Evolutionary conservation across 148 eudicot species (phyloP).

Genomic region (Silene conica): DNA sequence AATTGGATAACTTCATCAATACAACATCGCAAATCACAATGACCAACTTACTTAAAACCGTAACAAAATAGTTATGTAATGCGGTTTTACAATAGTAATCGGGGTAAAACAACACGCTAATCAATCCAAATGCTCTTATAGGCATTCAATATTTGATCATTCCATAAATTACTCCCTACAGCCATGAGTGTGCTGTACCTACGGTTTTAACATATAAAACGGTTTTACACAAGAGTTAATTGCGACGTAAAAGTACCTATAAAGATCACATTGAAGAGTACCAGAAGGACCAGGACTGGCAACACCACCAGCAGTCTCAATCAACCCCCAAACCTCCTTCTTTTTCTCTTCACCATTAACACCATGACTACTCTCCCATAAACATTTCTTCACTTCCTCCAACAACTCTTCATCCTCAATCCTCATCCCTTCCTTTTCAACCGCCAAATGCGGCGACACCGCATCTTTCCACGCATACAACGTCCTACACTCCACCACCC

Average conservation of each 20-base stretch:
- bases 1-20: no score
- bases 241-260: conserved; percentile 37
- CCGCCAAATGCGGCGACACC: conserved; percentile 88
- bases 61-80: no score
- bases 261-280: conserved; percentile 82
- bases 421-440: conserved; percentile 53
- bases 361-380: neutral
- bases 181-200: no score
- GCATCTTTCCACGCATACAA: conserved; percentile 80
- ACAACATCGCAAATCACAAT: no score
- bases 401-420: conserved; percentile 51
- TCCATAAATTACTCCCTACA: no score
- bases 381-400: conserved; percentile 16
- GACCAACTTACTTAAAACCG: no score
- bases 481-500: conserved; percentile 62
- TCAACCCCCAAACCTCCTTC: conserved; percentile 42
- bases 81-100: no score
- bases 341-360: neutral
- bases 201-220: no score
- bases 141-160: no score
- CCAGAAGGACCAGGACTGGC: conserved; percentile 94
- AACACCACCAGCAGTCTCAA: conserved; percentile 98
- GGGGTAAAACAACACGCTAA: no score
- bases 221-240: no score
- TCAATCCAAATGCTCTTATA: no score